Conservation (phyloP, 2,329 filamentous ascomycete genomes). For the Colletotrichum magnum region DNA sequence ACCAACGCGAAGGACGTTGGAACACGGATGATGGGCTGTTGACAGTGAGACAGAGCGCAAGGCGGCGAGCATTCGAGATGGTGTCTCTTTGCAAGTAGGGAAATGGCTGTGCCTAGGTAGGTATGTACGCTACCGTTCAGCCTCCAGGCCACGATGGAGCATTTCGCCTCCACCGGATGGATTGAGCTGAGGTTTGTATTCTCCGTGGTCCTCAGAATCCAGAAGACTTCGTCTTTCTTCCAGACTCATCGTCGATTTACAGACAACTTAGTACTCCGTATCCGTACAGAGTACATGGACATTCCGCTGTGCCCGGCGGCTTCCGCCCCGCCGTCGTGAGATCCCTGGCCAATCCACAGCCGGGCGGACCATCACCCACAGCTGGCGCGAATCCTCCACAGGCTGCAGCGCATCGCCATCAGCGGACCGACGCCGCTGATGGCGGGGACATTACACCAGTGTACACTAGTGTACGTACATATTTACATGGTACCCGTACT, state of each 20-base stretch:
- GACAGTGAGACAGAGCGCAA: too few relatives aligned
- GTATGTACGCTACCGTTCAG: too few relatives aligned
- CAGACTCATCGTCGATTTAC: not conserved
- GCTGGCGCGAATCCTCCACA: slow-evolving; percentile 16
- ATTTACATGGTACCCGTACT: not conserved
- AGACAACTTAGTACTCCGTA: too few relatives aligned
- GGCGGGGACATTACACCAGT: not conserved
- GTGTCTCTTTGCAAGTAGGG: too few relatives aligned
- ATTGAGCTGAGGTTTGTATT: not conserved
- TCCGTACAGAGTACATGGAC: not conserved
- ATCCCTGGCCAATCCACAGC: too few relatives aligned
- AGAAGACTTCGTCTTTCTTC: not conserved
- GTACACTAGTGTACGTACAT: not conserved
- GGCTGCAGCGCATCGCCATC: not conserved
- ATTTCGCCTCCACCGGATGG: not conserved
- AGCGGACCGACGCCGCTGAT: not conserved
- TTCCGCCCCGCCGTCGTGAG: slow-evolving; percentile 18
- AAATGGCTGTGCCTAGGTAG: too few relatives aligned
- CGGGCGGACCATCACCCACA: not conserved
- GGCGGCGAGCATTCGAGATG: too few relatives aligned
- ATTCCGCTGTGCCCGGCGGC: not conserved
- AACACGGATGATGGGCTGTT: too few relatives aligned
- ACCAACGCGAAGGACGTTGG: too few relatives aligned
- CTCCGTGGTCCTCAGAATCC: not conserved
- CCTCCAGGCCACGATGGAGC: not conserved